Base-by-base conservation (phyloP, 2,329 filamentous ascomycete species). In the Lachnellula occidentalis region DNA sequence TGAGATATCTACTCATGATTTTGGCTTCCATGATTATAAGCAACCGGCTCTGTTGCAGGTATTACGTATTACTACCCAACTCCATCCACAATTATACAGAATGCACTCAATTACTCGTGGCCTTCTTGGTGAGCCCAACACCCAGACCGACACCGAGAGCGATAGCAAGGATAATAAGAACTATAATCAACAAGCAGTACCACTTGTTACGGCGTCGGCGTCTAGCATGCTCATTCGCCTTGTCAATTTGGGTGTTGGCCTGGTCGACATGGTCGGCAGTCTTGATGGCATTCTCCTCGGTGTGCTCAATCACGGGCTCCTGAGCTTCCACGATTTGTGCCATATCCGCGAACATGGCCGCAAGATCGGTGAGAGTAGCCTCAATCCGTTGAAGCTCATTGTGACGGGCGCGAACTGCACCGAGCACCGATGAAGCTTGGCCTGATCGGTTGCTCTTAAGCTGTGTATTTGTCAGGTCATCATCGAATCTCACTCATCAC, bases 361-460 rank as follows among this genome's bases (percentile, higher is more conserved):
- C 78, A 42, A 92, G 79, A 69, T 92, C 86, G 36, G 76, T 74
- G 60, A 92, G 78, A 5, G 87, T 90, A 68, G 81, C 78, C 72
- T 92, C 88, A 63, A 94, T 92, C 71, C 82, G 83, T 73, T 89
- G 82, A 60, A 92, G 85, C 73, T 92, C 89, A 68, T 88, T 89
- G 76, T 92, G 89, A 53, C 89, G 87, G 37, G 87, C 88, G 61
- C 87, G 86, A 39, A 92, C 89, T 59, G 87, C 86, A 60, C 87
- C 87, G 48, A 92, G 82, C 7, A 90, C 83, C 15, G 85, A 84
- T 49, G 78, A 81, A 42, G 87, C 88, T 67, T 89, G 86, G 53
- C 85, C 86, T 45, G 81, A 82, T 61, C 86, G 86, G 76, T 90
- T 91, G 64, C 79, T 82, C 67, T 84, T 85, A 66, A 92, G 83